Evolutionary conservation across 441 rosid species (phyloP).

Genomic region (Populus hybrid): DNA sequence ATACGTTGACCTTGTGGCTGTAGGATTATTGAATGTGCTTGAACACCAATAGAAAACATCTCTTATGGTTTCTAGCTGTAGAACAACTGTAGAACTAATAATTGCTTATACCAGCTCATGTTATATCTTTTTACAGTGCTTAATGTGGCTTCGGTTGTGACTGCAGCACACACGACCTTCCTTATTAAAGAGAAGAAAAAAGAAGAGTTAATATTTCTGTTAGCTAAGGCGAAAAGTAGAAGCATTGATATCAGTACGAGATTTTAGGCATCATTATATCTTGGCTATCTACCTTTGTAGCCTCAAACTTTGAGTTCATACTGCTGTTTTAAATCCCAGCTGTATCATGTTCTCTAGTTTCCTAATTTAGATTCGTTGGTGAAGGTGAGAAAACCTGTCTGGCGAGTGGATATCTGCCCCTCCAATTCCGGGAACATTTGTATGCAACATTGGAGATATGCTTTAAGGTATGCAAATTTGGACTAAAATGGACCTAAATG

Average conservation of each 20-base stretch:
- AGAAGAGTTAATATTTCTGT: background rate
- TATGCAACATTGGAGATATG: conserved; percentile 96
- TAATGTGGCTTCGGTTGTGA: background rate
- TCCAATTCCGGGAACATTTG: conserved; percentile 79
- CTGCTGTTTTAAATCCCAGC: background rate
- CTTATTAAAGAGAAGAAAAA: background rate
- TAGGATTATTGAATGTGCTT: no score
- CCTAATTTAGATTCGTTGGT: conserved; percentile 9
- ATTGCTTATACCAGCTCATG: background rate
- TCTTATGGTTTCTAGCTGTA: background rate
- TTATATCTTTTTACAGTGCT: background rate
- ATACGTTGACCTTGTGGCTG: background rate
- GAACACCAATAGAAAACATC: background rate
- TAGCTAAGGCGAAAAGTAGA: background rate
- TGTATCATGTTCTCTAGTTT: background rate
- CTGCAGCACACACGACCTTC: background rate
- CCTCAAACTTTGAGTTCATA: background rate
- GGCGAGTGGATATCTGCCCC: conserved; percentile 89
- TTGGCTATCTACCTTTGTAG: background rate
- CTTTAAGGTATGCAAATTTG: conserved; percentile 52
- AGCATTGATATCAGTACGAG: background rate
- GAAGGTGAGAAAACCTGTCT: conserved; percentile 65
- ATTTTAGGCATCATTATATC: background rate
- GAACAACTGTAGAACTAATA: background rate
- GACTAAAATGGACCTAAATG: background rate